Evolutionary conservation across 768 basidiomycete species (phyloP), one percentile per base, ranked within the genome.

Genomic region (Scleroderma bovista): DNA sequence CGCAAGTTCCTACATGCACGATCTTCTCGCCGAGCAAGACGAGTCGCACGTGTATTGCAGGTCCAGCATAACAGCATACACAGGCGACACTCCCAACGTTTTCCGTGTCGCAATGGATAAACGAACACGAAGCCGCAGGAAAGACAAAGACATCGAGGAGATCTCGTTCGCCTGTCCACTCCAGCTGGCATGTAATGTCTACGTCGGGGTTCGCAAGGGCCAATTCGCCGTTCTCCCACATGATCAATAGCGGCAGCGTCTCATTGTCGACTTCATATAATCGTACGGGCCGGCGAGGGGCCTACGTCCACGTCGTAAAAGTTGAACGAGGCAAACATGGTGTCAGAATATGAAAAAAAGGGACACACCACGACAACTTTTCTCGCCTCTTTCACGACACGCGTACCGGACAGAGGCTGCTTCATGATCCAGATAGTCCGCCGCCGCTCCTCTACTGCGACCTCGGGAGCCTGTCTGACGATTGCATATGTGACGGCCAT

Each of bases 351-450:
- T 22, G 3, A 6, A 41, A 37, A 29, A 42, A 29, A 34, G 29
- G 32, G 37, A 72, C 82, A 51, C 60, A 84, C 79, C 55, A 75
- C 60, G 33, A 68, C 59, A 26, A 62, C 61, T 46, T 62, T 75
- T 65, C 72, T 76, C 69, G 74, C 66, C 64, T 67, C 37, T 59
- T 67, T 48, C 54, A 57, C 24, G 12, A 46, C 24, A 48, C 57
- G 53, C 61, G 55, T 61, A 15, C 71, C 69, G 26, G 71, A 72
- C n/a, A 77, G 50, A 50, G 70, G 70, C 57, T 84, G 78, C 56
- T 69, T 75, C 82, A 86, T 86, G 48, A 72, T 68, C 77, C 81
- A 84, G 44, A 87, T 66, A 0, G 76, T 80, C 43, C 76, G 72
- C 6, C 75, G 75, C 39, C 64, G 62, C 19, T 74, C 69, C 20